These are phyloP conservation scores for Rubus parviflorus DNA, from an alignment of 306 rosid species.

Conservation along the genomic window DNA sequence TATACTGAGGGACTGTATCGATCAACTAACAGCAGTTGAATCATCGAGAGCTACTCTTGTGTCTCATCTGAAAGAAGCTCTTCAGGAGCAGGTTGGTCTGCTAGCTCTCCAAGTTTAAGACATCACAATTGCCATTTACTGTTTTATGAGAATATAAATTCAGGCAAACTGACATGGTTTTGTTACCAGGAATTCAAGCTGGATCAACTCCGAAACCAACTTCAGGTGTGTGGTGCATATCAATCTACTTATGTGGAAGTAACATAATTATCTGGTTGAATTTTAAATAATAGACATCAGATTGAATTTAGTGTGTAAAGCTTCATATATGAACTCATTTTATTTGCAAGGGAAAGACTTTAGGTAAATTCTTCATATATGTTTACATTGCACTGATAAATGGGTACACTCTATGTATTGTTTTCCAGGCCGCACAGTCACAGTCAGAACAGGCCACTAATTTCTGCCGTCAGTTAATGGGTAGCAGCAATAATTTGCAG, in stretches of 20 bases:
- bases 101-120: conserved; percentile 13
- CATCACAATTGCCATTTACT: not conserved
- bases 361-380: not conserved
- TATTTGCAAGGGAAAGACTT: not conserved
- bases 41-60: conserved; percentile 80
- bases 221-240: conserved; percentile 62
- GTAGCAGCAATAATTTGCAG: conserved; percentile 41
- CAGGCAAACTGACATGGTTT: conserved; percentile 35
- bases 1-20: conserved; percentile 67
- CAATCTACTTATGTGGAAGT: not conserved
- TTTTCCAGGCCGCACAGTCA: conserved; percentile 72
- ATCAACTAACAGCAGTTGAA: conserved; percentile 70
- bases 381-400: not conserved
- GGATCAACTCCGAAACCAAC: conserved; percentile 79
- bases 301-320: not conserved
- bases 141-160: not conserved
- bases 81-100: conserved; percentile 80
- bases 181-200: conserved; percentile 75
- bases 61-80: conserved; percentile 84
- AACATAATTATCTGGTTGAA: not conserved
- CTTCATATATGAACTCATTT: not conserved
- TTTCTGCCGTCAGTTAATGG: conserved; percentile 55
- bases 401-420: conserved; percentile 9
- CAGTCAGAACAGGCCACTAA: conserved; percentile 63
- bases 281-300: not conserved